Base-by-base conservation (phyloP, 2,329 filamentous ascomycete genomes). In the Scolecobasidium constrictum region DNA sequence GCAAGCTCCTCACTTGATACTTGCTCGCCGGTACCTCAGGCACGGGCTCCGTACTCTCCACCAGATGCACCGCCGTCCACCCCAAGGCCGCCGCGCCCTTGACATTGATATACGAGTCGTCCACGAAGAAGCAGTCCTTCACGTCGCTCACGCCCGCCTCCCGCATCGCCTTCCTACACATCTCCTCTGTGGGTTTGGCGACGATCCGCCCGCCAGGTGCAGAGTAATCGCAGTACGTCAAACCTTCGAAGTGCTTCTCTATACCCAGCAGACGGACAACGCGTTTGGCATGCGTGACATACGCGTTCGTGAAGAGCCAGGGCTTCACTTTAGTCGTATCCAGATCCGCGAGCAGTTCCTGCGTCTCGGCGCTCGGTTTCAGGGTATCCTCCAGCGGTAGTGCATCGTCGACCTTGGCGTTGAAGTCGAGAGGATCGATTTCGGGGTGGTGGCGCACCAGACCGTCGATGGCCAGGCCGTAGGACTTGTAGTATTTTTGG, bases 241-340 rank as follows among this genome's bases (percentile, higher is more conserved):
- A 77, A 5, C 92, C 92, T 49, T 96, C 90, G 56, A 98, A 98
- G 19, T 90, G 66, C 57, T 94, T 86, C 2, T 93, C 87, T 18
- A 98, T 69, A 2, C 75, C 80, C 2, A 98, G 69, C 16, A 98
- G 67, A 47, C 73, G 78, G 11, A 95, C 78, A 0, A 98, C 92
- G 34, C 87, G 69, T 55, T 77, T 80, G 22, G 78, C 92, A 56
- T 98, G 92, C 23, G 72, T 96, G 49, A 93, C 69, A 55, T 98
- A 95, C 17, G 93, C 92, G 56, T 98, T 98, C 2, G 93, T 98
- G 54, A 98, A 82, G 2, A 98, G 77, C 92, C 93, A 98, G 21
- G 87, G 68, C 49, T 78, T 86, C 49, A 95, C 84, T 59, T 93
- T 93, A 54, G 68, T 75, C 46, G 63, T 81, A 62, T 98, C 88